Conservation (phyloP, 2,329 filamentous ascomycete species). For the Phyllosticta citrichinensis region DNA sequence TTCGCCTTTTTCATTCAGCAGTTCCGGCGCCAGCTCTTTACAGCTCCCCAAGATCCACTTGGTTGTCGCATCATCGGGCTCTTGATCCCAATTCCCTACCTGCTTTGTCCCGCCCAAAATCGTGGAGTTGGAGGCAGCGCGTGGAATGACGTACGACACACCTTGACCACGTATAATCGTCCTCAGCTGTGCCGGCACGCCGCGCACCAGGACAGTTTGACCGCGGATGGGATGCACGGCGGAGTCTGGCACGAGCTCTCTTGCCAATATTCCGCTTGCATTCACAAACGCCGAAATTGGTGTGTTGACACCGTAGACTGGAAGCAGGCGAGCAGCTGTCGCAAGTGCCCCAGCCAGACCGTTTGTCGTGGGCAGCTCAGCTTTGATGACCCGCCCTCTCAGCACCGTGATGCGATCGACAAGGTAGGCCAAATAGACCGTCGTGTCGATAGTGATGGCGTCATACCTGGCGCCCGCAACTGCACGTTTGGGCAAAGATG, state of each 20-base stretch:
- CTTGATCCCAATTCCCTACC: slow-evolving; percentile 24
- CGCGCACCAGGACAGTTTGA: slow-evolving; percentile 37
- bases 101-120: slow-evolving; percentile 39
- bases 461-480: slow-evolving; percentile 21
- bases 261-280: slow-evolving; percentile 33
- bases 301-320: not conserved
- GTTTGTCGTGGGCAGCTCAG: slow-evolving; percentile 17
- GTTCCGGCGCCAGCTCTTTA: slow-evolving; percentile 25
- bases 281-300: slow-evolving; percentile 28
- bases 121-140: slow-evolving; percentile 30
- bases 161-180: slow-evolving; percentile 17
- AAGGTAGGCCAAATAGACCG: slow-evolving; percentile 29
- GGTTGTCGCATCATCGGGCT: slow-evolving; percentile 23
- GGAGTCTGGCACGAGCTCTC: slow-evolving; percentile 24
- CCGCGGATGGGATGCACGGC: slow-evolving; percentile 34
- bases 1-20: slow-evolving; percentile 20
- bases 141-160: slow-evolving; percentile 32
- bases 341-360: slow-evolving; percentile 21
- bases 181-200: slow-evolving; percentile 24
- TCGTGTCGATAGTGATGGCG: slow-evolving; percentile 29
- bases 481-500: slow-evolving; percentile 14
- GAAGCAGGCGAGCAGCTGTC: slow-evolving; percentile 3
- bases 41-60: slow-evolving; percentile 28
- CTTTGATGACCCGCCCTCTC: slow-evolving; percentile 21
- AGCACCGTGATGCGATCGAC: slow-evolving; percentile 17